Base-by-base conservation (phyloP, 2,329 filamentous ascomycete species). In the Ramichloridium luteum region DNA sequence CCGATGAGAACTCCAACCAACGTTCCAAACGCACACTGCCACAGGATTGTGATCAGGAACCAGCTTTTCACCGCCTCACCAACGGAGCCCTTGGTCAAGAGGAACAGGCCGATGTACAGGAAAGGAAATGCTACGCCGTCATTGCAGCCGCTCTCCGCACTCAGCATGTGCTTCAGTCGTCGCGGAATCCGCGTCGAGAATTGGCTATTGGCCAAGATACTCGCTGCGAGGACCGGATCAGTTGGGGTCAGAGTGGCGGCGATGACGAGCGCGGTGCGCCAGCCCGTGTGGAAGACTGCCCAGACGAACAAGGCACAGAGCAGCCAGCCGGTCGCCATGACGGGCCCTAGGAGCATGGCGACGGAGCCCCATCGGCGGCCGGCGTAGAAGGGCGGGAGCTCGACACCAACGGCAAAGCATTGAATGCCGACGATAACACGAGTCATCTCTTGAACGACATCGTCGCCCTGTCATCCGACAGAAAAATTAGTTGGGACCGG, bases 121-220 rank as follows among this genome's bases (percentile, higher is more conserved):
- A 72, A 72, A 0, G 68, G 68, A 37, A 72, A 72, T 1, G 64
- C 65, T 4, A 68, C 55, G 6, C 65, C 69, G 38, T 73, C 68
- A 35, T 72, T 72, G 43, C 65, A 70, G 2, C 66, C 69, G 25
- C 61, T 65, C 41, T 73, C 69, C 0, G 68, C 67, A 12, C 60
- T 59, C 6, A 72, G 54, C 28, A 72, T 49, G 43, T 70, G 56
- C 25, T 62, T 62, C 26, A 72, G 48, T 4, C 68, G 56, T 35
- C 58, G 62, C 0, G 68, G 69, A 1, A 72, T 61, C 10, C 69
- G 47, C 1, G 55, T 54, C 32, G 62, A 67, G 53, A 72, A 72
- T 29, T 60, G 64, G 16, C 62, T 65, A 41, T 70, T 67, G 2
- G 60, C 60, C 9, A 72, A 54, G 2, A 73, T 67, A 13, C 59